These are phyloP conservation scores for Chamaenerion angustifolium DNA, from an alignment of 345 rosid species.

Conservation along the genomic window DNA sequence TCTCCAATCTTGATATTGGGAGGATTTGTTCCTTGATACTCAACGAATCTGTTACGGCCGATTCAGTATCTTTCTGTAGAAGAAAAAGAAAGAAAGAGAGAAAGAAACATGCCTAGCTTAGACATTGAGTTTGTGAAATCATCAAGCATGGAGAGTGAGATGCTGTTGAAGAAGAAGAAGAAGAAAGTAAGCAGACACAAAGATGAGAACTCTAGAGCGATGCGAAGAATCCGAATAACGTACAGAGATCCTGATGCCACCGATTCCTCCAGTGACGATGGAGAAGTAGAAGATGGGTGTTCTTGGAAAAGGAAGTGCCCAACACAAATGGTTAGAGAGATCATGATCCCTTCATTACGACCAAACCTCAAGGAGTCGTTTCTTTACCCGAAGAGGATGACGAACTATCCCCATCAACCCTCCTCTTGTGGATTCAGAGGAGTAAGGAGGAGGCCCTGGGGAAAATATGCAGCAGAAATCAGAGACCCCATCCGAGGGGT, in stretches of 20 bases:
- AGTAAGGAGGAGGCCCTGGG: conserved; percentile 40
- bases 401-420: neutral
- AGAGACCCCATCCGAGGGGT: conserved; percentile 29
- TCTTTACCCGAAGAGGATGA: conserved; percentile 5
- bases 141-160: conserved; percentile 3
- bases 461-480: conserved; percentile 36
- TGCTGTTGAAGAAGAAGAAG: conserved; percentile 1
- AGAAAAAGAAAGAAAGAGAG: neutral
- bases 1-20: too few species aligned
- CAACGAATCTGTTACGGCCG: too few species aligned
- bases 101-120: conserved; percentile 14
- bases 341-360: conserved; percentile 5
- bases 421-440: conserved; percentile 20
- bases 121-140: conserved; percentile 10
- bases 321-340: conserved; percentile 17
- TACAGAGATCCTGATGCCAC: conserved; percentile 35
- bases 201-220: neutral
- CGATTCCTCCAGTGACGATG: conserved; percentile 35
- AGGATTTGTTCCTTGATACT: neutral
- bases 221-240: conserved; percentile 25
- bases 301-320: neutral
- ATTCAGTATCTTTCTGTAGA: neutral
- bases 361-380: neutral
- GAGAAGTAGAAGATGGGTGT: neutral
- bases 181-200: neutral